A percentile compares a stretch with the other conserved stretches of the same genome.
Evolutionary conservation across 345 rosid genomes (phyloP).

Genomic region (Cardiospermum halicacabum): DNA sequence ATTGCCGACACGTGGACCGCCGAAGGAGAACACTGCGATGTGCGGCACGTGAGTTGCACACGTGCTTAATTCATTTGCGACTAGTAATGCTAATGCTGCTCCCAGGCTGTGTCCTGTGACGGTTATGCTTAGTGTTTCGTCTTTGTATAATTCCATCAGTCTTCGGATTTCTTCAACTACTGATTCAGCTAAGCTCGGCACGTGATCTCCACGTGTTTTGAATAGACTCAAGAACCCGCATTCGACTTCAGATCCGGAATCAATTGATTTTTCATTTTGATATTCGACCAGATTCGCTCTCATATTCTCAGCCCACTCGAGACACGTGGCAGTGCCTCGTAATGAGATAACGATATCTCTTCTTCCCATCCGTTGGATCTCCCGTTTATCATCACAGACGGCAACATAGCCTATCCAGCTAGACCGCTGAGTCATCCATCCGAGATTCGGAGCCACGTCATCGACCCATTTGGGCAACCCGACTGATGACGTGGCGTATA

Average conservation of each 20-base stretch:
- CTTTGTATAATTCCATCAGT: constrained; percentile 48
- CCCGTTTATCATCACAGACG: constrained; percentile 67
- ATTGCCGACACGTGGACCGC: constrained; percentile 89
- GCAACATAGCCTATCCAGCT: constrained; percentile 98
- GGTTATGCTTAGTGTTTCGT: constrained; percentile 74
- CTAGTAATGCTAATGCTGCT: constrained; percentile 76
- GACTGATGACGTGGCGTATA: constrained; percentile 87
- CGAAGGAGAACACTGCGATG: constrained; percentile 80
- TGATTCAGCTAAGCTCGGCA: constrained; percentile 53
- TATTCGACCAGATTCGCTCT: constrained; percentile 51
- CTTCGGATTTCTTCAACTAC: constrained; percentile 49
- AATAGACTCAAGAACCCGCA: constrained; percentile 78
- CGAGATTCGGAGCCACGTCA: constrained; percentile 72
- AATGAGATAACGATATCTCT: constrained; percentile 87
- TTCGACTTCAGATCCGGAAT: constrained; percentile 55
- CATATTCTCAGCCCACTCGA: constrained; percentile 93
- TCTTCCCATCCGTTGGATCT: constrained; percentile 94
- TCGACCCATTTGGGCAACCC: constrained; percentile 85
- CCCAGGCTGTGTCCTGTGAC: constrained; percentile 94
- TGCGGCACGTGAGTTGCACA: constrained; percentile 43
- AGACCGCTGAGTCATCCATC: constrained; percentile 93
- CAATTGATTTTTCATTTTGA: constrained; percentile 22
- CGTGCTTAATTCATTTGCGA: constrained; percentile 61
- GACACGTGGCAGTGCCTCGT: constrained; percentile 92
- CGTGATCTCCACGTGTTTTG: constrained; percentile 45